These are phyloP conservation scores for Saksenaea vasiformis DNA, from an alignment of 371 early-diverging fungal genomes.

Conservation along the genomic window DNA sequence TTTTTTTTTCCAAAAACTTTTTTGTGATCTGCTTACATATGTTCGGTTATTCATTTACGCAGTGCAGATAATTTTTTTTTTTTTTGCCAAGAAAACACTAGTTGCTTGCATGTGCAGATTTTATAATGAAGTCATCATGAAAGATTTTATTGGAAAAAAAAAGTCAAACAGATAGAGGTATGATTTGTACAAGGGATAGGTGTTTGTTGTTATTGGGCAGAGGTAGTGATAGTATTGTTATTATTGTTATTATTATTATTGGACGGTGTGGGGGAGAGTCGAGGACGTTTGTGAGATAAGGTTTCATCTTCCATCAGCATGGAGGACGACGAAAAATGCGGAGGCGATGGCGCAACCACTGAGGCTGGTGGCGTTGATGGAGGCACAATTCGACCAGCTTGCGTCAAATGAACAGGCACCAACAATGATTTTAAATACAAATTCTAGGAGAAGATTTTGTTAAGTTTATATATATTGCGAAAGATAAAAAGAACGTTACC, in stretches of 20 bases:
- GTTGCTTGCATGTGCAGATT: too few species aligned
- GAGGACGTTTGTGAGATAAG: not conserved
- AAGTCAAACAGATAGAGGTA: too few species aligned
- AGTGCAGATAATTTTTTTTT: too few species aligned
- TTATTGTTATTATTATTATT: too few species aligned
- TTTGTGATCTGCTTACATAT: too few species aligned
- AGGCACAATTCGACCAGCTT: not conserved
- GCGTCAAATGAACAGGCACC: not conserved
- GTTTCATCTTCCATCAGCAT: not conserved
- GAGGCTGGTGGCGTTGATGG: conserved; percentile 1
- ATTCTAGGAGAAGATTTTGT: not conserved
- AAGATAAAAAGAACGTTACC: conserved; percentile 15
- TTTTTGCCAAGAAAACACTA: too few species aligned
- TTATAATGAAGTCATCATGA: too few species aligned
- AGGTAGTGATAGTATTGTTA: not conserved
- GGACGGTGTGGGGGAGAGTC: not conserved
- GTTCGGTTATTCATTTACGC: too few species aligned
- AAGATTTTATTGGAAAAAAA: too few species aligned
- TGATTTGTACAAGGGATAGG: not conserved
- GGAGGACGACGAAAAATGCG: not conserved
- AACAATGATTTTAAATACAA: not conserved
- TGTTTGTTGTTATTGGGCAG: not conserved
- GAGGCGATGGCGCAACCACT: not conserved
- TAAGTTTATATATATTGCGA: not conserved
- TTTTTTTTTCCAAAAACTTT: too few species aligned